phyloP scores from a whole-genome alignment of 2,329 filamentous ascomycete species.

The Venturia effusa region DNA sequence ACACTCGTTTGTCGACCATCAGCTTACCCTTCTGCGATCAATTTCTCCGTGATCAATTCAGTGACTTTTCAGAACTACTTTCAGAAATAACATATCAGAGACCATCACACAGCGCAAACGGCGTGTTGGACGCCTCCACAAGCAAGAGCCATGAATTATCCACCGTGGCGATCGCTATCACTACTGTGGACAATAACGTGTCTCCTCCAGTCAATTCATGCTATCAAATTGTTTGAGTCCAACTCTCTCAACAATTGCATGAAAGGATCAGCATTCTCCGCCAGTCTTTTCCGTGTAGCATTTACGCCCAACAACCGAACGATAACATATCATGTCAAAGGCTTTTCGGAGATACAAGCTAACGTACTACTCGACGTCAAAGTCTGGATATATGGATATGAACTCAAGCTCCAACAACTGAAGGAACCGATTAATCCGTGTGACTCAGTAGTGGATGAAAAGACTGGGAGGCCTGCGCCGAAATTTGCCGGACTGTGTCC shows the following conservation, averaged over 20 bases:
- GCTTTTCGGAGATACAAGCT: constrained; percentile 73
- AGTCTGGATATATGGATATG: constrained; percentile 72
- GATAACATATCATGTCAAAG: constrained; percentile 63
- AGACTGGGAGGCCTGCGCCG: constrained; percentile 27
- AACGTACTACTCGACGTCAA: constrained; percentile 68
- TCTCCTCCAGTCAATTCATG: constrained; percentile 27
- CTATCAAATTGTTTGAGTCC: constrained; percentile 61
- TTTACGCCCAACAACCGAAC: constrained; percentile 67
- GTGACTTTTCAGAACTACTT: neutral
- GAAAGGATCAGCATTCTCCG: constrained; percentile 75
- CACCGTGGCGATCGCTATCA: constrained; percentile 18
- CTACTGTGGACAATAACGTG: constrained; percentile 22
- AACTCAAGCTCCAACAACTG: constrained; percentile 46
- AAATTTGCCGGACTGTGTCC: constrained; percentile 70
- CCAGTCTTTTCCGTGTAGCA: constrained; percentile 76
- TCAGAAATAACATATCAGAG: neutral
- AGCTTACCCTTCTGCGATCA: neutral
- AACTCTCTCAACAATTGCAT: constrained; percentile 79
- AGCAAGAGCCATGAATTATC: neutral
- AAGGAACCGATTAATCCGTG: constrained; percentile 60
- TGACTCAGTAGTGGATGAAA: constrained; percentile 29
- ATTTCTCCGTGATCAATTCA: neutral
- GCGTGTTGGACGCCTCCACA: neutral
- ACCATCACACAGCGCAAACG: neutral
- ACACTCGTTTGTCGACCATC: neutral